Base-by-base conservation (phyloP, 2,329 filamentous ascomycete species). In the Aspergillus ustus region DNA sequence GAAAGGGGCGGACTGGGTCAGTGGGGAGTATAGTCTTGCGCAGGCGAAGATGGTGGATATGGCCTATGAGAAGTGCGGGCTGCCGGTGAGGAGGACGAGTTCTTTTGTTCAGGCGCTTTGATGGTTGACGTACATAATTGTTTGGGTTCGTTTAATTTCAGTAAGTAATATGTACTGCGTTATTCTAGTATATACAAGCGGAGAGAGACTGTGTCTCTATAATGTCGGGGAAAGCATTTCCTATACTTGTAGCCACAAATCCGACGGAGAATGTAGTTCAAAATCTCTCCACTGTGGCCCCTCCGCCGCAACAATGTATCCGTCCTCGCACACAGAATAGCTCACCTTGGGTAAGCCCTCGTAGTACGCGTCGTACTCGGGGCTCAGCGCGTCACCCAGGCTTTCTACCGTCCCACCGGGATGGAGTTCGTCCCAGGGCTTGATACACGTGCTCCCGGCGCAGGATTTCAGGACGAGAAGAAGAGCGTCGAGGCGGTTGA, bases 31-130 rank as follows among this genome's bases (percentile, higher is more conserved):
- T 63, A 81, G 75, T 29, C 73, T 84, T 20, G 68, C 69, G 6
- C 78, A 81, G 71, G 80, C 81, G 77, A 72, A 73, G 66, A 79
- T 80, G 72, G 68, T 84, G 31, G 83, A 84, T 66, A 75, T 77
- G 72, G 79, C 77, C 2, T 84, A 84, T 66, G 68, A 72, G 59
- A 81, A 81, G 70, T 71, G 72, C 29, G 77, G 76, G 6, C 62
- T 80, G 52, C n/a, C 50, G 13, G 34, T 40, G 13, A 40, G 15
- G 34, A 40, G 8, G 34, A 37, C 34, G 34, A 40, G 34, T 40
- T 13, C 34, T 11, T 40, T 40, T 13, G 11, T 40, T 13, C 34
- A 40, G 4, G 34, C 11, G 15, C 5, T 5, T 2, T 40, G 34
- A 40, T 11, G 1, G 9, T 34, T 34, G 8, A 34, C 13, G 31